phyloP scores from a whole-genome alignment of 352 stramenopile genomes.

The Lagenidium giganteum region DNA sequence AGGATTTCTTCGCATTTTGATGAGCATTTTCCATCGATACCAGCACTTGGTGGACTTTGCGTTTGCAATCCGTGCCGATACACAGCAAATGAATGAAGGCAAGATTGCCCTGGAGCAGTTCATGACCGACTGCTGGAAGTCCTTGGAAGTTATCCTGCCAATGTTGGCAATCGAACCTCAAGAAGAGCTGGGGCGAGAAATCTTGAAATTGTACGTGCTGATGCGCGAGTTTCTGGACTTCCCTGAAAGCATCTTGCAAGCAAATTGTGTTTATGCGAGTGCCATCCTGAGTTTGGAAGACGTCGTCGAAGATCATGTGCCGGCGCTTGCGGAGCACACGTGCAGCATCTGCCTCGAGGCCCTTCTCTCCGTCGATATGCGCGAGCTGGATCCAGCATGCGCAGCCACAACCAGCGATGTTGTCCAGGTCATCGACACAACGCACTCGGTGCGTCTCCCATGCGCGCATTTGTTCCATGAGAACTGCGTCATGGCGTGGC shows the following conservation, averaged over 20 bases:
- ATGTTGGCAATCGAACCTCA: slow-evolving; percentile 34
- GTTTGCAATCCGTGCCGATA: slow-evolving; percentile 37
- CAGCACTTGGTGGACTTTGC: slow-evolving; percentile 25
- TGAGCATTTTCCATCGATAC: slow-evolving; percentile 30
- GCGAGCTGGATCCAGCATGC: slow-evolving; percentile 13
- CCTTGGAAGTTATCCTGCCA: slow-evolving; percentile 39
- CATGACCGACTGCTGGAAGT: slow-evolving; percentile 36
- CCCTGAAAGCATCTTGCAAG: slow-evolving; percentile 36
- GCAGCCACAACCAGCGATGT: no score
- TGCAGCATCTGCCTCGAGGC: slow-evolving; percentile 61
- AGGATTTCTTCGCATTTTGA: slow-evolving; percentile 32
- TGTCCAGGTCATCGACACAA: no score
- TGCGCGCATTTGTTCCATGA: slow-evolving; percentile 58
- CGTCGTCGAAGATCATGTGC: slow-evolving; percentile 29
- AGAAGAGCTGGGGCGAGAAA: slow-evolving; percentile 23
- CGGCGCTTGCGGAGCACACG: slow-evolving; percentile 23
- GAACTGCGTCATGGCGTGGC: slow-evolving; percentile 64
- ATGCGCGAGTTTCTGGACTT: slow-evolving; percentile 52
- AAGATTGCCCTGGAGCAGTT: slow-evolving; percentile 39
- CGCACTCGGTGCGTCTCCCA: slow-evolving; percentile 27
- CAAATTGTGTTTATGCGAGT: slow-evolving; percentile 48
- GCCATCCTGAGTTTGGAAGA: slow-evolving; percentile 56
- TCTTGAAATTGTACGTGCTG: slow-evolving; percentile 38
- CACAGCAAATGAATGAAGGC: slow-evolving; percentile 24
- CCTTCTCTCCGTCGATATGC: slow-evolving; percentile 17